phyloP scores from a whole-genome alignment of 2,329 filamentous ascomycete genomes.

The Cladosporium sp. region DNA sequence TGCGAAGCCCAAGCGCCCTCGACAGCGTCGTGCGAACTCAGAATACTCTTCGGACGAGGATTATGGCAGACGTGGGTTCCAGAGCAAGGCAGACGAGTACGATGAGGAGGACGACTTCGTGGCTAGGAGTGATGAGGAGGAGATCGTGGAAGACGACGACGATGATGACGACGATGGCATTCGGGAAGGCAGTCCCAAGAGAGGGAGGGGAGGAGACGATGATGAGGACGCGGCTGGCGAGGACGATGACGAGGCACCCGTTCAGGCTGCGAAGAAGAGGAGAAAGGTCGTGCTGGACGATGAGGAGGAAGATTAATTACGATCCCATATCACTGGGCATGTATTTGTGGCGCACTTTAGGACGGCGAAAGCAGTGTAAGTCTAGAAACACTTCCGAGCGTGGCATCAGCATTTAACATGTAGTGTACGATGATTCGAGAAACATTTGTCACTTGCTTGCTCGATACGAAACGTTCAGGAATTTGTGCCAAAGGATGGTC shows the following conservation, averaged over 20 bases:
- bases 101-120: slow-evolving; percentile 77
- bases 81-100: slow-evolving; percentile 66
- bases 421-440: neutral
- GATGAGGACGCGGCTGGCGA: slow-evolving; percentile 22
- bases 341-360: neutral
- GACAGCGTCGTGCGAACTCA: slow-evolving; percentile 35
- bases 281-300: slow-evolving; percentile 45
- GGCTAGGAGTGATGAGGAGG: slow-evolving; percentile 64
- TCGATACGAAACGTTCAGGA: too few relatives aligned
- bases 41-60: slow-evolving; percentile 71
- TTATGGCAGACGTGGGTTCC: slow-evolving; percentile 62
- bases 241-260: slow-evolving; percentile 35
- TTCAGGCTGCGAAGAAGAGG: slow-evolving; percentile 37
- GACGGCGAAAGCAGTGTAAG: neutral
- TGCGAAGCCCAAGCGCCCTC: slow-evolving; percentile 31
- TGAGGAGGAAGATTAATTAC: slow-evolving; percentile 41
- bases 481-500: too few relatives aligned
- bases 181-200: slow-evolving; percentile 26
- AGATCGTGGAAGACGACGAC: slow-evolving; percentile 59
- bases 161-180: slow-evolving; percentile 44
- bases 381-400: neutral
- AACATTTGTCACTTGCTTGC: neutral
- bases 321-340: neutral
- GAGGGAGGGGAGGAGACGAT: slow-evolving; percentile 19
- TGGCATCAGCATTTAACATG: too few relatives aligned